A percentile compares a stretch with the other conserved stretches of the same genome.
Evolutionary conservation across 2,329 filamentous ascomycete genomes (phyloP).

Genomic region (Claviceps humidiphila): DNA sequence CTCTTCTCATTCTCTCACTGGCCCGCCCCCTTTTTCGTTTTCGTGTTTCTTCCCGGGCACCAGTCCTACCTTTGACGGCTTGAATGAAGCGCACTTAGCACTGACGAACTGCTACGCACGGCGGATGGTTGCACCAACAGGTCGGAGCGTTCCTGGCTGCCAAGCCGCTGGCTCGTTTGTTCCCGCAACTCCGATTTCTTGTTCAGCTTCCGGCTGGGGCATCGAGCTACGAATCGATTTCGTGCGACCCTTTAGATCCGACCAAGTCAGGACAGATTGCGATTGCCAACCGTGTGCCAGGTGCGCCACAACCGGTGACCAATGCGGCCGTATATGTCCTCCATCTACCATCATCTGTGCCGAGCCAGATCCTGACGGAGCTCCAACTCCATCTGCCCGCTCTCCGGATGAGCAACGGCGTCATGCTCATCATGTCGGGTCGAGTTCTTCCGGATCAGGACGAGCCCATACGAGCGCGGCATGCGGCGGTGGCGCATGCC

Average conservation of each 20-base stretch:
- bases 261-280: background rate
- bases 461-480: background rate
- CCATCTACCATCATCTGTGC: constrained; percentile 1
- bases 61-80: background rate
- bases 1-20: no score
- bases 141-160: background rate
- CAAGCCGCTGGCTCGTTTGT: background rate
- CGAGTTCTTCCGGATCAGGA: background rate
- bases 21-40: background rate
- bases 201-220: background rate
- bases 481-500: background rate
- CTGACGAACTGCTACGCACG: background rate
- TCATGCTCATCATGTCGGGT: constrained; percentile 1
- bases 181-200: background rate
- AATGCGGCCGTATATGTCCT: constrained; percentile 6
- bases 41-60: background rate
- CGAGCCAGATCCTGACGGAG: background rate
- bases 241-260: background rate
- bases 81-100: background rate
- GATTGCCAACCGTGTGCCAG: background rate
- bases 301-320: background rate
- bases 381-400: background rate
- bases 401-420: background rate
- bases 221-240: background rate
- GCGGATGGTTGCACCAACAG: background rate